Percentiles rank a stretch among this genome's conserved stretches.
Conservation (phyloP, 83 land plant species). For the Picea engelmannii region DNA sequence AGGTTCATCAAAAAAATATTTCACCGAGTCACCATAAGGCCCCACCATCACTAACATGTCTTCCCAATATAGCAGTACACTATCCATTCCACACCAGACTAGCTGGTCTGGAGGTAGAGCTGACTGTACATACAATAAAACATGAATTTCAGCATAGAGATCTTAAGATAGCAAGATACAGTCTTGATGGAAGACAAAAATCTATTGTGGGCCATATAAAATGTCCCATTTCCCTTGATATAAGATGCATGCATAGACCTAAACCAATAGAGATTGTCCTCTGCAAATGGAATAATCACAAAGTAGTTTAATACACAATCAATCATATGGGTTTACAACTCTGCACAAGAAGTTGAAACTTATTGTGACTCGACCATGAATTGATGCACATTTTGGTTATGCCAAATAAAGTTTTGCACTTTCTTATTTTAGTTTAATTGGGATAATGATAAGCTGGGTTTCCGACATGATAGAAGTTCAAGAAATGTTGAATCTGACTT, state of each 20-base stretch:
- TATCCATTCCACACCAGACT: constrained; percentile 97
- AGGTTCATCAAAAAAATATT: constrained; percentile 88
- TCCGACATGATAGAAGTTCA: neutral
- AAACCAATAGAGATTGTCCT: neutral
- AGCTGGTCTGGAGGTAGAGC: constrained; percentile 96
- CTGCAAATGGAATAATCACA: neutral
- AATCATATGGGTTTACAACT: neutral
- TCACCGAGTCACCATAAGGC: constrained; percentile 77
- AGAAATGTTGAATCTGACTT: neutral
- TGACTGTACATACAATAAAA: constrained; percentile 53
- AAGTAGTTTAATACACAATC: neutral
- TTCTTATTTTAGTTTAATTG: neutral
- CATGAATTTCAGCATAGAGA: neutral
- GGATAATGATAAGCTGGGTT: neutral
- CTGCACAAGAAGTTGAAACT: neutral
- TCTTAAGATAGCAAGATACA: neutral
- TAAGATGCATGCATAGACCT: neutral
- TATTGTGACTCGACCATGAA: neutral
- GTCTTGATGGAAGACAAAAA: neutral
- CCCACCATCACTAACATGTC: constrained; percentile 93
- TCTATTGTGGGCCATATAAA: neutral
- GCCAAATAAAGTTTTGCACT: neutral
- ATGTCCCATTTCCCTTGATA: neutral
- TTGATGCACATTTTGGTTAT: constrained; percentile 1
- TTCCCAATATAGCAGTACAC: constrained; percentile 94